A percentile compares a stretch with the other conserved stretches of the same genome.
These are phyloP conservation scores for Leishmania turanica DNA, from an alignment of 208 protist species.

Conservation along the genomic window DNA sequence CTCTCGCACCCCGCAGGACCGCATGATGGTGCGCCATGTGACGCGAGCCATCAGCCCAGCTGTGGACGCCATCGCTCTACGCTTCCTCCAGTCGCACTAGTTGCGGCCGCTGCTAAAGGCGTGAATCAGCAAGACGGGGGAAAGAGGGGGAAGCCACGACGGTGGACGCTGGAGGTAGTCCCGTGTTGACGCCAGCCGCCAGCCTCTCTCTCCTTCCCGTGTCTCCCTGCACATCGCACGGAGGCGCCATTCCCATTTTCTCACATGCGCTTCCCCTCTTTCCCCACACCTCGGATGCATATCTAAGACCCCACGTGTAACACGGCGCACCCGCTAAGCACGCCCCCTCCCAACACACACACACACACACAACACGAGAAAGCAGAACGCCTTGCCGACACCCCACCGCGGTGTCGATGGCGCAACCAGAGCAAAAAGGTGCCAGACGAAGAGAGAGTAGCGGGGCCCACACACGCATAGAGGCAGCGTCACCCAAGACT, in stretches of 20 bases:
- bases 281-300: neutral
- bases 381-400: neutral
- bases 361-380: neutral
- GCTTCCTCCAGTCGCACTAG: slow-evolving; percentile 56
- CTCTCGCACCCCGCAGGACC: slow-evolving; percentile 65
- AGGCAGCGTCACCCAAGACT: neutral
- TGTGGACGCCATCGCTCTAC: slow-evolving; percentile 61
- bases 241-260: neutral
- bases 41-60: slow-evolving; percentile 50
- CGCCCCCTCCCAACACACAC: neutral
- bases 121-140: neutral
- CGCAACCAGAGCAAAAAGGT: neutral
- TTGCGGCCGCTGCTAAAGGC: neutral
- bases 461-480: neutral
- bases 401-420: neutral
- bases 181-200: neutral
- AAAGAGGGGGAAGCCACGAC: neutral
- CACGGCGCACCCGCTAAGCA: neutral
- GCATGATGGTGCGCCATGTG: slow-evolving; percentile 62
- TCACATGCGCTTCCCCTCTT: neutral
- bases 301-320: neutral
- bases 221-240: neutral
- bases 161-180: neutral
- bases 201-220: neutral
- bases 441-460: neutral